A percentile compares a stretch with the other conserved stretches of the same genome.
Evolutionary conservation across 805 yeast genomes (phyloP).

Genomic region (Wickerhamia fluorescens): DNA sequence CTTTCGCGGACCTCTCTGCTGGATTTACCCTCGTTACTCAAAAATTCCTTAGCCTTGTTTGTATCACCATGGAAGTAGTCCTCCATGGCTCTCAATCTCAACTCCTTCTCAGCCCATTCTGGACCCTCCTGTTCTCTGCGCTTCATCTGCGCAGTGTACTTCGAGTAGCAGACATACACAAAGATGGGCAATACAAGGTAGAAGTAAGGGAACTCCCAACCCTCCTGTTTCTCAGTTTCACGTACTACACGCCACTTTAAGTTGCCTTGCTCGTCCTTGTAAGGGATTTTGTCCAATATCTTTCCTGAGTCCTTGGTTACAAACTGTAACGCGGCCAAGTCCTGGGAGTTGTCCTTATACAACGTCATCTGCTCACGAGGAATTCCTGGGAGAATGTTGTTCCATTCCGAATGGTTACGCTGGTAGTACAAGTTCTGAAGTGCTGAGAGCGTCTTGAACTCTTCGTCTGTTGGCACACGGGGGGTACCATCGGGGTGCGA

Average conservation of each 20-base stretch:
- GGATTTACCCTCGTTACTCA: conserved; percentile 46
- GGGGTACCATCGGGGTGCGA: conserved; percentile 72
- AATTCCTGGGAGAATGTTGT: conserved; percentile 39
- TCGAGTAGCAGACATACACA: conserved; percentile 45
- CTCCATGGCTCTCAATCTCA: conserved; percentile 68
- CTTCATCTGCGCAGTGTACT: conserved; percentile 37
- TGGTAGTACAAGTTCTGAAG: conserved; percentile 53
- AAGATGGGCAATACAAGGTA: conserved; percentile 68
- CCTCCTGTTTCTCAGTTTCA: conserved; percentile 66
- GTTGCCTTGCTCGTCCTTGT: conserved; percentile 71
- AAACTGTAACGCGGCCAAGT: conserved; percentile 49
- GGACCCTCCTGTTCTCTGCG: conserved; percentile 38
- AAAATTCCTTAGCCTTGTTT: conserved; percentile 45
- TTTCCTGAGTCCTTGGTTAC: conserved; percentile 45
- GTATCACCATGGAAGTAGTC: conserved; percentile 49
- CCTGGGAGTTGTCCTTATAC: conserved; percentile 54
- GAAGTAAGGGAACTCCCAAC: conserved; percentile 76
- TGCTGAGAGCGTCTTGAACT: conserved; percentile 66
- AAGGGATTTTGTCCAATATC: conserved; percentile 79
- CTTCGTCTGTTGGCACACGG: conserved; percentile 61
- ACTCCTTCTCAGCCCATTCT: conserved; percentile 82
- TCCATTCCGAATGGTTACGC: conserved; percentile 49
- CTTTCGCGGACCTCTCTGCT: conserved; percentile 54
- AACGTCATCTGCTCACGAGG: conserved; percentile 48
- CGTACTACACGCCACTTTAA: conserved; percentile 73